Base-by-base conservation (phyloP, 2,329 filamentous ascomycete genomes). In the Diplodia scrobiculata region DNA sequence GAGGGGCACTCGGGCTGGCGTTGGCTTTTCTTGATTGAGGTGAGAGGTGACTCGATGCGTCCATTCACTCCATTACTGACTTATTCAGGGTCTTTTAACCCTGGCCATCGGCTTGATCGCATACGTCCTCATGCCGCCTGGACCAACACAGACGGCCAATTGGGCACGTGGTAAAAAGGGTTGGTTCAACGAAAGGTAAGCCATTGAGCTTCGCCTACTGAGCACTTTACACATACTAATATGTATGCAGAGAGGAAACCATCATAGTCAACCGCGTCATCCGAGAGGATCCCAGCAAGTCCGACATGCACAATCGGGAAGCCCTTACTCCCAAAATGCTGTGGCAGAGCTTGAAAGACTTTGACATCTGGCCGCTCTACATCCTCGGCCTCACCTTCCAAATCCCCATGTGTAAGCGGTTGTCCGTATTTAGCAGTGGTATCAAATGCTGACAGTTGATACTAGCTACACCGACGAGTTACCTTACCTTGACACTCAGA, bases 151-250 rank as follows among this genome's bases (percentile, higher is more conserved):
- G 54, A 77, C 75, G 1, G 69, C 72, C 7, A 72, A 68, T 54
- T 71, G 71, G 69, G 68, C 69, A 54, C 69, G 74, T 32, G 72
- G 74, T 11, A 73, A 74, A 67, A 84, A 72, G 14, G 71, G 71
- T 2, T 72, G 71, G 71, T 73, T 73, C 65, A 70, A 52, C 2
- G 60, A 65, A 48, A 45, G 66, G 52, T 67, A 2, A n/a, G 7
- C 21, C 19, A 4, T 1, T 7, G 0, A 21, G 5, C 21, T 38
- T 21, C 3, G 6, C 5, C 10, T 9, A 47, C 17, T 14, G 1
- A 3, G 6, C 1, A 14, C 29, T 32, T 32, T 25, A 25, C 25
- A 3, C 13, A 3, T 3, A 13, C 25, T 60, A n/a, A 60, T 11
- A 10, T 6, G 0, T 14, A 2, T 13, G 1, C 38, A 60, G 68